Evolutionary conservation across 805 yeast genomes (phyloP), one percentile per base, ranked within the genome.

Genomic region (Kluyveromyces wickerhamii): DNA sequence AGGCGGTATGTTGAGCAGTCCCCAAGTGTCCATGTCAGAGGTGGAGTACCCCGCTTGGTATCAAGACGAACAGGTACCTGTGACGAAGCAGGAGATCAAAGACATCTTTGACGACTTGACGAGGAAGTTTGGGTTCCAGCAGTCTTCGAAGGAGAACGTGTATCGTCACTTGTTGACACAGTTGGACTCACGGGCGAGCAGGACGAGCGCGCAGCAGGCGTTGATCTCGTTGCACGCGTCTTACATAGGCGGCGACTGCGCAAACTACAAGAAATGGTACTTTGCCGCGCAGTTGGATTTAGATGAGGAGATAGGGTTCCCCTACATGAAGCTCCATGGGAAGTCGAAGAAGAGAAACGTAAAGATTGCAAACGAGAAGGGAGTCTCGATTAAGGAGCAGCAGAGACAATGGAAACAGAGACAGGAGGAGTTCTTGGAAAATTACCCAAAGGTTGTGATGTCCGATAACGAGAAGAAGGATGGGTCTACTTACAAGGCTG

Each of bases 211-310:
- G 3, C 57, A 64, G 22, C 69, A 63, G 38, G 96, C 96, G 0
- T 63, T 89, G 37, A 51, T 77, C 2, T 73, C 89, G 0, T 60
- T 89, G 21, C 97, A 89, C 59, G 78, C 86, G 1, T 94, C 88
- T 42, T 89, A 89, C 58, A 85, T 89, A 41, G 96, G 96, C 0
- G 96, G 97, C 12, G 84, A 78, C 32, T 66, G 77, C 40, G 73
- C 96, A 3, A 89, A 89, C 59, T 89, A 79, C 59, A 73, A 79
- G 51, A 86, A 83, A 58, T 89, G 97, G 97, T 86, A 77, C 56
- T 83, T 88, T 59, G 85, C 94, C 29, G 85, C 94, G 7, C 85
- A 79, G 57, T 62, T 81, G 23, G 87, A 79, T 44, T 59, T 80
- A 31, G 95, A 87, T 59, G 81, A 74, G 36, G 79, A 72, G 35